phyloP scores from a whole-genome alignment of 768 basidiomycete genomes.

The Tephrocybe rancida region DNA sequence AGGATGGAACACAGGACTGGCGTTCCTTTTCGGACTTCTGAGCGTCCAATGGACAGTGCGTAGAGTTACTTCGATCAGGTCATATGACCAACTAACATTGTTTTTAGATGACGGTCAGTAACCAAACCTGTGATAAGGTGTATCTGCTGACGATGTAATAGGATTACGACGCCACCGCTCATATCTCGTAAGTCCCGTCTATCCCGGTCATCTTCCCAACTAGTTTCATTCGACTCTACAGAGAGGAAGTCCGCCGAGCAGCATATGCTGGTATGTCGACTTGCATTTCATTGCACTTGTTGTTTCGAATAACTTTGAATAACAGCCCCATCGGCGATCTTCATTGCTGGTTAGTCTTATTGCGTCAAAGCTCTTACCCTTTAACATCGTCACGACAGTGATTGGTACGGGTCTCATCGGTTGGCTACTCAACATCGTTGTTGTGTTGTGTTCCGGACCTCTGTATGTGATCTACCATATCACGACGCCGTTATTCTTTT shows the following conservation, averaged over 20 bases:
- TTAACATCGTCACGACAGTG: slow-evolving; percentile 35
- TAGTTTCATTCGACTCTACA: slow-evolving; percentile 22
- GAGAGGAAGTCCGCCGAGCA: slow-evolving; percentile 80
- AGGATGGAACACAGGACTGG: slow-evolving; percentile 77
- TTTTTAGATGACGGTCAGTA: slow-evolving; percentile 56
- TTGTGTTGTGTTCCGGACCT: slow-evolving; percentile 83
- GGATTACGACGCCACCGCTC: slow-evolving; percentile 83
- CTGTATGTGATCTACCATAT: slow-evolving; percentile 43
- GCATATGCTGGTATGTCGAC: slow-evolving; percentile 64
- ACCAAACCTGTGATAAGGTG: slow-evolving; percentile 12
- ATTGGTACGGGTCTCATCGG: slow-evolving; percentile 78
- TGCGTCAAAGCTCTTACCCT: too few species aligned
- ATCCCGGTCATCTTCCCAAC: not conserved
- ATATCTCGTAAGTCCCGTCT: slow-evolving; percentile 66
- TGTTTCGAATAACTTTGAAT: slow-evolving; percentile 2
- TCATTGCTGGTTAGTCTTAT: slow-evolving; percentile 23
- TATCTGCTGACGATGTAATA: slow-evolving; percentile 23
- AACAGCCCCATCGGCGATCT: slow-evolving; percentile 30
- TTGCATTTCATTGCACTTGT: not conserved
- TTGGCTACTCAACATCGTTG: slow-evolving; percentile 86
- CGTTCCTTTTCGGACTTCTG: slow-evolving; percentile 83
- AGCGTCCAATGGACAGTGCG: slow-evolving; percentile 88
- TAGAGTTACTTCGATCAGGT: slow-evolving; percentile 7
- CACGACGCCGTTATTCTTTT: not conserved
- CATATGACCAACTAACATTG: slow-evolving; percentile 10